phyloP scores from a whole-genome alignment of 2,329 filamentous ascomycete genomes.

The Dryadomyces quercus-mongolicae region DNA sequence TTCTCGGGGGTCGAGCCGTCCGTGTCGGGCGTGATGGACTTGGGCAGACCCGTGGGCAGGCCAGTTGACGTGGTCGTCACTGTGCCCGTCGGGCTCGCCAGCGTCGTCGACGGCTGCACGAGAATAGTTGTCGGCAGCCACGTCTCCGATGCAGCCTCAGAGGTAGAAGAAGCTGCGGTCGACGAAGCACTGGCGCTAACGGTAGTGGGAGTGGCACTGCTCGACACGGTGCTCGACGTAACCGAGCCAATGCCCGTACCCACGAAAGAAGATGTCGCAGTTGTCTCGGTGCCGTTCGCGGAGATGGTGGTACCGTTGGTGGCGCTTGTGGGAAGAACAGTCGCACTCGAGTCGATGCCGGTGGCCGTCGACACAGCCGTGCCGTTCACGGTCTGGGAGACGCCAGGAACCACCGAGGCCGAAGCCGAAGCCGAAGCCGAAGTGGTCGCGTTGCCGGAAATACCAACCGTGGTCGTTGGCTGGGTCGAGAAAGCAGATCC shows the following conservation, averaged over 20 bases:
- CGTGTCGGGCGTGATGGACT: conserved; percentile 60
- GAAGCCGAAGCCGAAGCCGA: background rate
- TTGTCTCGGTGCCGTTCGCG: background rate
- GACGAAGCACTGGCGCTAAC: conserved; percentile 1
- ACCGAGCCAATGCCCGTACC: background rate
- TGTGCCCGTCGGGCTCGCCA: conserved; percentile 22
- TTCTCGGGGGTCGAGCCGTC: conserved; percentile 44
- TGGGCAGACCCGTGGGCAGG: conserved; percentile 57
- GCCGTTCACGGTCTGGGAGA: background rate
- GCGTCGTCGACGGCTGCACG: conserved; percentile 34
- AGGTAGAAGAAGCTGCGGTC: background rate
- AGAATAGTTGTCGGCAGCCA: conserved; percentile 52
- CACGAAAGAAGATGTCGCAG: background rate
- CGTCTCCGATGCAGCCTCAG: conserved; percentile 8
- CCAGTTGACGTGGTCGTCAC: conserved; percentile 34
- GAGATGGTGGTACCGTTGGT: background rate
- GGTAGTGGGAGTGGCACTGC: background rate
- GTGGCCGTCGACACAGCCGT: background rate
- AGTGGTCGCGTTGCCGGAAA: background rate
- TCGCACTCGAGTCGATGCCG: no score
- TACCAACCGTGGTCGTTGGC: background rate
- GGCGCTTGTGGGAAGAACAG: no score
- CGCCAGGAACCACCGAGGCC: background rate
- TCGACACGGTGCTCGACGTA: background rate
- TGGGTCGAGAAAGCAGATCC: background rate